A percentile compares a stretch with the other conserved stretches of the same genome.
Conservation (phyloP, 768 basidiomycete species). For the Amanita brunnescens region DNA sequence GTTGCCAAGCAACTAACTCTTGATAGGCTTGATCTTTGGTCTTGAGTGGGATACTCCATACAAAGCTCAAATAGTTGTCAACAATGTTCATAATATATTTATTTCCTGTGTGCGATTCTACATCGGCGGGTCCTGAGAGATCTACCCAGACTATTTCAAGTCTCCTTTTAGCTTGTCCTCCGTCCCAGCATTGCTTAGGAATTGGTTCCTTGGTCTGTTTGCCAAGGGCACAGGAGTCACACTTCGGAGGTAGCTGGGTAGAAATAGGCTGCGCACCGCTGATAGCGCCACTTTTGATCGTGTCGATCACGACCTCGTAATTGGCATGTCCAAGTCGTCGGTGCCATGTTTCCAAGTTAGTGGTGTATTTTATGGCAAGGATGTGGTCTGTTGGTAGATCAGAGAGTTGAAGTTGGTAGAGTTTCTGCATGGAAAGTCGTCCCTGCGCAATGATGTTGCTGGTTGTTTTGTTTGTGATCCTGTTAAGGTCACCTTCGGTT, state of each 20-base stretch:
- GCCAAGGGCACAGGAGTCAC: conserved; percentile 1
- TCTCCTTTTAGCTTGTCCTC: too few relatives aligned
- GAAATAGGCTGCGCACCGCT: conserved; percentile 7
- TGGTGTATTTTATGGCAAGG: too few relatives aligned
- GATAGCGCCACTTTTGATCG: conserved; percentile 12
- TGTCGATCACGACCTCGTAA: conserved; percentile 5
- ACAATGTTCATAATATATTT: conserved; percentile 26
- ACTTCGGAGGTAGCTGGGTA: neutral
- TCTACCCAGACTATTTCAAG: too few relatives aligned
- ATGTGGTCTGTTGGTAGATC: too few relatives aligned
- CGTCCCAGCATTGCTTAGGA: too few relatives aligned
- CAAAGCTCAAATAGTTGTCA: conserved; percentile 21
- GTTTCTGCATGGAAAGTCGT: too few relatives aligned
- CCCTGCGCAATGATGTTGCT: too few relatives aligned
- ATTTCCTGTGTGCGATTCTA: conserved; percentile 18
- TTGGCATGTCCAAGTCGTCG: conserved; percentile 16
- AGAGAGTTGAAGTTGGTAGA: too few relatives aligned
- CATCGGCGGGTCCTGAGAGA: too few relatives aligned
- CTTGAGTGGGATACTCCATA: conserved; percentile 25
- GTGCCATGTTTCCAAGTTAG: conserved; percentile 15
- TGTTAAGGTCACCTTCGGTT: too few relatives aligned
- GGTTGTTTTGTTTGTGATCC: too few relatives aligned
- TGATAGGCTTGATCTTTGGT: conserved; percentile 18
- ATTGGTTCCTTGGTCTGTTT: too few relatives aligned
- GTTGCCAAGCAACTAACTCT: conserved; percentile 21